phyloP scores from a whole-genome alignment of 352 stramenopile genomes.

The Phytophthora pisi region DNA sequence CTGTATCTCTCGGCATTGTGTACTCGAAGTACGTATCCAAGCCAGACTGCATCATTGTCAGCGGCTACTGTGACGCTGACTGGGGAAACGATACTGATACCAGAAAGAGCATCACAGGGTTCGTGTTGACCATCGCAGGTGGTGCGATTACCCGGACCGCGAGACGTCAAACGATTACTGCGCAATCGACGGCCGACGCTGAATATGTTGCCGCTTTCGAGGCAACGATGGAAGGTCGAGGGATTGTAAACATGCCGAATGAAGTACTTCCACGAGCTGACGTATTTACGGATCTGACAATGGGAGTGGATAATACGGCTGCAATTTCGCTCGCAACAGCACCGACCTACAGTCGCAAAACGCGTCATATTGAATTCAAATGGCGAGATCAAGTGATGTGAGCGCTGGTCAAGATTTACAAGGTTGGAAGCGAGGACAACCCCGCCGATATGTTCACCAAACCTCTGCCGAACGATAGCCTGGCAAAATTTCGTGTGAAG shows the following conservation, averaged over 20 bases:
- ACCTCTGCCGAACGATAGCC: background rate
- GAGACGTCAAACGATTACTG: background rate
- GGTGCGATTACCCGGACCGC: background rate
- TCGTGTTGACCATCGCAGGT: background rate
- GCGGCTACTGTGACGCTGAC: background rate
- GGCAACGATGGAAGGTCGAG: background rate
- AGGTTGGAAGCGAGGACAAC: background rate
- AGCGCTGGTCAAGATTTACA: background rate
- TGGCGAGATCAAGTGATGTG: background rate
- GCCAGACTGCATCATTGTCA: background rate
- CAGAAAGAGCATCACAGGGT: background rate
- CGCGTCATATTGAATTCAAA: background rate
- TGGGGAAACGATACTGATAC: background rate
- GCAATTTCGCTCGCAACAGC: background rate
- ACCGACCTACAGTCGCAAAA: background rate
- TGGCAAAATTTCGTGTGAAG: background rate
- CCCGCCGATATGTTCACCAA: background rate
- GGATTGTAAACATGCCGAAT: background rate
- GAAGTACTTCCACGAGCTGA: background rate
- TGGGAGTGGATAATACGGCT: background rate
- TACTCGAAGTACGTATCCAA: background rate
- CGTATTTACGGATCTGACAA: background rate
- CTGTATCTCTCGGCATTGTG: background rate
- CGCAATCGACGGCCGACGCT: background rate
- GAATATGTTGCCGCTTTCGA: background rate